phyloP scores from a whole-genome alignment of 1,284 basidiomycete genomes.

The Pseudozyma hubeiensis region DNA sequence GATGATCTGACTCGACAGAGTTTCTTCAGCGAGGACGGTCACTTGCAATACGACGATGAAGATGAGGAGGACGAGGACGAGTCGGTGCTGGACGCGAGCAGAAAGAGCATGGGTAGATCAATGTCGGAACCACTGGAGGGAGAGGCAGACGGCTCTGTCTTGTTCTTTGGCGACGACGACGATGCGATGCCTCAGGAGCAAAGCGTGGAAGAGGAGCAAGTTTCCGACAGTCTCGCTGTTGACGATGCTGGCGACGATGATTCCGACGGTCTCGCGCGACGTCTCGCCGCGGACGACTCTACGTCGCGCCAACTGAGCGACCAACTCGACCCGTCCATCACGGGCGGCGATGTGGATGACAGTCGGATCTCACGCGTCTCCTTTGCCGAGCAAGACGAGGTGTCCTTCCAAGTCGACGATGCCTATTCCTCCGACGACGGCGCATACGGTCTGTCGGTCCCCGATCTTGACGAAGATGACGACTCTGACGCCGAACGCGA shows the following conservation, averaged over 20 bases:
- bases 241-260: slow-evolving; percentile 37
- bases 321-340: slow-evolving; percentile 7
- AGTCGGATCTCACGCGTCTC: slow-evolving; percentile 27
- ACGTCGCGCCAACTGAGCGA: slow-evolving; percentile 9
- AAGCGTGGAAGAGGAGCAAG: slow-evolving; percentile 36
- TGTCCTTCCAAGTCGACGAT: slow-evolving; percentile 37
- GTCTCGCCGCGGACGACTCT: slow-evolving; percentile 10
- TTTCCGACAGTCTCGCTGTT: slow-evolving; percentile 31
- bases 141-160: slow-evolving; percentile 33
- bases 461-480: slow-evolving; percentile 22
- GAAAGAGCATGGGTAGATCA: slow-evolving; percentile 22
- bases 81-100: slow-evolving; percentile 1
- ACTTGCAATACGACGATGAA: slow-evolving; percentile 32
- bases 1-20: slow-evolving; percentile 46
- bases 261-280: slow-evolving; percentile 24
- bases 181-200: slow-evolving; percentile 12
- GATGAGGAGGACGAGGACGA: slow-evolving; percentile 16
- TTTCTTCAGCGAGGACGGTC: slow-evolving; percentile 43
- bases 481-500: slow-evolving; percentile 26
- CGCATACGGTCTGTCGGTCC: slow-evolving; percentile 24
- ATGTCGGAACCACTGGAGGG: slow-evolving; percentile 45
- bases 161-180: slow-evolving; percentile 36
- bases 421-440: slow-evolving; percentile 39
- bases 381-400: slow-evolving; percentile 31
- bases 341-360: slow-evolving; percentile 13